Evolutionary conservation across 305 asterid species (phyloP), one percentile per base, ranked within the genome.

Genomic region (Vinca major): DNA sequence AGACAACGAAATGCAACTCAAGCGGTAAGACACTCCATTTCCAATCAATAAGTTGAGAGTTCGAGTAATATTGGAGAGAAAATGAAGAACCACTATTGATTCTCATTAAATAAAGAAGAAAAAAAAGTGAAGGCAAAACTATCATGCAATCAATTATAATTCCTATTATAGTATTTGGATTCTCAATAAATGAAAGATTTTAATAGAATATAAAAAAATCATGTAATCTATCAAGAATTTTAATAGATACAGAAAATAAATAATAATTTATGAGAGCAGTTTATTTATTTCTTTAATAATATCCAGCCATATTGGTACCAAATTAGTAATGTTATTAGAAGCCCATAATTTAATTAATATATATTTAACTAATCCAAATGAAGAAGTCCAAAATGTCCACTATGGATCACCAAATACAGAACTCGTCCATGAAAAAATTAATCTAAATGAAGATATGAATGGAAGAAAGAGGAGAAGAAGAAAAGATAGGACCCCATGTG

Each of bases 401-500:
- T 12, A 21, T 33, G 9, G 62, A 13, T 56, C 62, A 56, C 62
- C 62, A 21, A 56, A 26, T 26, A 33, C 44, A n/a, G 1, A 61
- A 39, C 11, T 6, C 45, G 0, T 0, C 33, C 33, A 26, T 0
- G 33, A 26, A 55, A 44, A 50, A 68, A 61, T 65, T 65, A 65
- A 63, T 62, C 71, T 52, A 56, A 68, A 72, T 49, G 20, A 12
- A 68, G 74, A 64, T 68, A 57, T 26, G 54, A 19, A 26, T 26
- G 33, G 1, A 26, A 26, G 33, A 26, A 26, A 26, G 33, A 56
- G 11, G n/a, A 49, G 33, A n/a, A 20, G 19, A 48, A 26, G 47
- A 68, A 51, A 75, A 26, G 33, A 26, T 26, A 26, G 33, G 84
- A 36, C 79, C 86, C 86, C 81, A 75, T 55, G 17, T 71, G 79